phyloP scores from a whole-genome alignment of 768 basidiomycete genomes.

The Boletus rubropictus region DNA sequence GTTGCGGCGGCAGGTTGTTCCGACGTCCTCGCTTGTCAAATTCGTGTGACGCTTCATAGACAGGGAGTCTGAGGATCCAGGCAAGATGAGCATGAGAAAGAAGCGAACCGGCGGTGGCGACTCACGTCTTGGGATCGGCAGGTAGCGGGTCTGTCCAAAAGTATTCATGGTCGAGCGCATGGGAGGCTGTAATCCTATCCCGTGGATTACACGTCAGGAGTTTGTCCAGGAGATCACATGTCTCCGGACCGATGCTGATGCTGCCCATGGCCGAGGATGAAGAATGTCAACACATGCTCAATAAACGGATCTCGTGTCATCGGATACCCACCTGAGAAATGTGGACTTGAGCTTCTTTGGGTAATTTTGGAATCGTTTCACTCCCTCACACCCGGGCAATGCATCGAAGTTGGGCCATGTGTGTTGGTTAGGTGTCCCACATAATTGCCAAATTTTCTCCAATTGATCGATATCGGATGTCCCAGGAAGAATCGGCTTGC shows the following conservation, averaged over 20 bases:
- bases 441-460: constrained; percentile 83
- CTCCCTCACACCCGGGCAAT: constrained; percentile 74
- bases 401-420: constrained; percentile 74
- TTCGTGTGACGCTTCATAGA: constrained; percentile 79
- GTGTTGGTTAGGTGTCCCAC: constrained; percentile 81
- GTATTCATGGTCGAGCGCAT: constrained; percentile 89
- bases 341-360: constrained; percentile 50
- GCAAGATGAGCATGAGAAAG: background rate
- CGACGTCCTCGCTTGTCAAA: constrained; percentile 71
- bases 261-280: constrained; percentile 8
- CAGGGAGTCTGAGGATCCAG: constrained; percentile 47
- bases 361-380: constrained; percentile 54
- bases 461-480: constrained; percentile 88
- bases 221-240: constrained; percentile 76
- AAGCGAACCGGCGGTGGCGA: constrained; percentile 2
- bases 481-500: constrained; percentile 82
- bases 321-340: constrained; percentile 53
- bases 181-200: constrained; percentile 74
- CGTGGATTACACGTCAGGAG: constrained; percentile 79
- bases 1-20: constrained; percentile 29
- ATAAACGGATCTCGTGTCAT: background rate
- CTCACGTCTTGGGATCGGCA: constrained; percentile 76
- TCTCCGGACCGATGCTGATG: constrained; percentile 62
- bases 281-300: constrained; percentile 2
- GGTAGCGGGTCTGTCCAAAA: constrained; percentile 91